A percentile compares a stretch with the other conserved stretches of the same genome.
phyloP scores from a whole-genome alignment of 768 basidiomycete species.

The Lentinula aciculospora region DNA sequence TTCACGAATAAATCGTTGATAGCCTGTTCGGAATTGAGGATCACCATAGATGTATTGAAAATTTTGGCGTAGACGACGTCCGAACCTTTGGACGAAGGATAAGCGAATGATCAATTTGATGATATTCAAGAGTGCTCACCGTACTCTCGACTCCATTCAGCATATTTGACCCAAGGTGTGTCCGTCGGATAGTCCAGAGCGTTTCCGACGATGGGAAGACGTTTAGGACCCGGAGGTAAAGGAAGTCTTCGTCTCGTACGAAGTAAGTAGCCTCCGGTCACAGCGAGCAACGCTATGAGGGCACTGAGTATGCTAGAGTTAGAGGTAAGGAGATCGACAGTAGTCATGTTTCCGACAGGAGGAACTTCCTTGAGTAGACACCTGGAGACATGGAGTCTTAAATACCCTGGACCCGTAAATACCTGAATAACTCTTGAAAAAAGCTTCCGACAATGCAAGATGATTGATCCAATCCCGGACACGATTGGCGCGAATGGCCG shows the following conservation, averaged over 20 bases:
- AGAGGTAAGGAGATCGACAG: background rate
- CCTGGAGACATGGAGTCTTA: background rate
- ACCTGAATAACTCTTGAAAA: too few species aligned
- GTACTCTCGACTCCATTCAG: constrained; percentile 14
- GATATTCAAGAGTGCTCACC: constrained; percentile 7
- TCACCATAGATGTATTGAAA: constrained; percentile 19
- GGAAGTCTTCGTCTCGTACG: constrained; percentile 1
- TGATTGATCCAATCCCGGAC: too few species aligned
- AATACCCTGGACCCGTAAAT: background rate
- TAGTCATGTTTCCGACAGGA: background rate
- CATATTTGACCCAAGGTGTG: constrained; percentile 15
- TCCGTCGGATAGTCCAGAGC: constrained; percentile 13
- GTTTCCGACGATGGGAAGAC: constrained; percentile 20
- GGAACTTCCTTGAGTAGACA: too few species aligned
- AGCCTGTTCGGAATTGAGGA: constrained; percentile 25
- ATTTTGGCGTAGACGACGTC: constrained; percentile 21
- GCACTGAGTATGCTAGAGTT: background rate
- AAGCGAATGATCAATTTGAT: background rate
- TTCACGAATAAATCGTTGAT: constrained; percentile 29
- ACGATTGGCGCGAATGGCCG: too few species aligned
- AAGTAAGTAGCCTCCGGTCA: background rate
- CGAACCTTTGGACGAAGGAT: constrained; percentile 13
- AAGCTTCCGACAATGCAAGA: too few species aligned
- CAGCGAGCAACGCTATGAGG: background rate
- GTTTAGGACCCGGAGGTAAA: constrained; percentile 22